These are phyloP conservation scores for Heliamphora pulchella DNA, from an alignment of 179 eudicot genomes.

Conservation along the genomic window DNA sequence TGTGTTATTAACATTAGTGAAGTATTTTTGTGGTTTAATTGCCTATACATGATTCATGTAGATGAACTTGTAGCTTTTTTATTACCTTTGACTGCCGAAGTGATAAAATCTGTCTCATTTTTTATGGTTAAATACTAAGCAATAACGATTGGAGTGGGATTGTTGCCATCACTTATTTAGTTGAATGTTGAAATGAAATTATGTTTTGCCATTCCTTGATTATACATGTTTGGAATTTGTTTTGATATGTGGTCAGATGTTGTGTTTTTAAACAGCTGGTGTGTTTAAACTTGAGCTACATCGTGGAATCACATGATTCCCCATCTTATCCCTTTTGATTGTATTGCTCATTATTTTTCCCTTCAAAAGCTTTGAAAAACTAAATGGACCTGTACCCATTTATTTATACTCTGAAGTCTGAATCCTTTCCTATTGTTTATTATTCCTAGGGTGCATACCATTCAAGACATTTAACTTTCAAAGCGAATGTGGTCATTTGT, in stretches of 20 bases:
- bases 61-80: constrained; percentile 4
- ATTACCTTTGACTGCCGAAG: not conserved
- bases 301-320: not conserved
- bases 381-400: not conserved
- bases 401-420: not conserved
- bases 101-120: not conserved
- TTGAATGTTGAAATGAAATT: not conserved
- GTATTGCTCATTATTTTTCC: not conserved
- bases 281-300: not conserved
- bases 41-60: not conserved
- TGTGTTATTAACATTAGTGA: not conserved
- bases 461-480: not conserved
- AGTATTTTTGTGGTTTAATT: not conserved
- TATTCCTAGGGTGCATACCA: not conserved
- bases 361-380: not conserved
- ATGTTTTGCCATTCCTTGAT: not conserved
- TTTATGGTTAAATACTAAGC: not conserved
- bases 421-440: not conserved
- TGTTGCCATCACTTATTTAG: not conserved
- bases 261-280: not conserved
- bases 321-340: not conserved
- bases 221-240: not conserved
- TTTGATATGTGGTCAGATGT: not conserved
- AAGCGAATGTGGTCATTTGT: not conserved
- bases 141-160: not conserved